Percentiles rank a stretch among this genome's conserved stretches.
Evolutionary conservation across 352 stramenopile genomes (phyloP).

Genomic region (Globisporangium rhizosaccharum): DNA sequence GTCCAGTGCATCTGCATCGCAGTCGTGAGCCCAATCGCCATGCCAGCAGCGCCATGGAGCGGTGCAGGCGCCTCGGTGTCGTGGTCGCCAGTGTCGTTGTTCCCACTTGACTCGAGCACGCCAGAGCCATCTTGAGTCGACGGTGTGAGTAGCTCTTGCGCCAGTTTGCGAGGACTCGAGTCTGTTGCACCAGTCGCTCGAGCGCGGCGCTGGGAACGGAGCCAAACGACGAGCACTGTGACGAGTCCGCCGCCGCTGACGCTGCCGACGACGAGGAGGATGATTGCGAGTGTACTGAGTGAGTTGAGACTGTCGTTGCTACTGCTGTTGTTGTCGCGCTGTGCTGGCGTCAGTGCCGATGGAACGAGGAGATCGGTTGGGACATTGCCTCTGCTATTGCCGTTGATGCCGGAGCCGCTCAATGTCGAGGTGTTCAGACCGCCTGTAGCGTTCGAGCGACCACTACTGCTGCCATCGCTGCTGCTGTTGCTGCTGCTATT

Average conservation of each 20-base stretch:
- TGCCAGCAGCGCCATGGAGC: neutral
- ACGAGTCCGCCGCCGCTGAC: constrained; percentile 2
- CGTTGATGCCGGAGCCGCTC: no score
- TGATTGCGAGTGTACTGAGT: neutral
- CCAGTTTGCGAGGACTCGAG: neutral
- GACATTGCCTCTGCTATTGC: no score
- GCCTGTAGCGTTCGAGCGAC: no score
- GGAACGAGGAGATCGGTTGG: no score
- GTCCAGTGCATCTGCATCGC: constrained; percentile 6
- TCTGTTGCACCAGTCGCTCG: no score
- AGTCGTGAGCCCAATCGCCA: neutral
- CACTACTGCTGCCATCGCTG: no score
- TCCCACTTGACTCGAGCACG: neutral
- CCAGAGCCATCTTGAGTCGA: constrained; percentile 4
- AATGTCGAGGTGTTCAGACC: no score
- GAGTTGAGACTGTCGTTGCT: constrained; percentile 1
- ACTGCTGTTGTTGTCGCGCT: neutral
- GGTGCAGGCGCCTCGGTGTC: neutral
- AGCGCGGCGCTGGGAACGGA: constrained; percentile 2
- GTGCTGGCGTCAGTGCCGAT: neutral
- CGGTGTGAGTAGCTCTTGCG: constrained; percentile 1
- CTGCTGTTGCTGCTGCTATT: no score
- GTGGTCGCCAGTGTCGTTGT: neutral
- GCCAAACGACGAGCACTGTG: constrained; percentile 5
- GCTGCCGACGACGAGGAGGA: constrained; percentile 4